phyloP scores from a whole-genome alignment of 192 early-diverging fungal species.

The Gorgonomyces haynaldii region DNA sequence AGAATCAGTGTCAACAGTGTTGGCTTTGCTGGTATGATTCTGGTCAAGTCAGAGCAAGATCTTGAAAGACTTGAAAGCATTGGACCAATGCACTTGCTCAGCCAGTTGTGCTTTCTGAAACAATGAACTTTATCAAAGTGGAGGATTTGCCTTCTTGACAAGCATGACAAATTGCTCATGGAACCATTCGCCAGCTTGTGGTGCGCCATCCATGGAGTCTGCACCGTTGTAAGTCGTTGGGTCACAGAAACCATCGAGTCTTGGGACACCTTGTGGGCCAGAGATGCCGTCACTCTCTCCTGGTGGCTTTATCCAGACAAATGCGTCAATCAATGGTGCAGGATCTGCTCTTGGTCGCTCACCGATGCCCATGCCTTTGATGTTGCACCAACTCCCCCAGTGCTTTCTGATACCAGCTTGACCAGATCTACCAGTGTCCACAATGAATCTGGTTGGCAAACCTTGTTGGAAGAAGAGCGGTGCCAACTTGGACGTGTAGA shows the following conservation, averaged over 20 bases:
- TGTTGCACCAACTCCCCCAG: conserved; percentile 26
- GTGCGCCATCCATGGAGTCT: conserved; percentile 21
- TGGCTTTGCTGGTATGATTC: background rate
- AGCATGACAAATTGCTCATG: conserved; percentile 29
- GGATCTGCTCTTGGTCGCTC: conserved; percentile 3
- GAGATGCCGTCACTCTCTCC: conserved; percentile 33
- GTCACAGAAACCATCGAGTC: conserved; percentile 18
- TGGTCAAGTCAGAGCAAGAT: background rate
- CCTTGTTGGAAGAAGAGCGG: conserved; percentile 2
- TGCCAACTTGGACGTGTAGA: conserved; percentile 10
- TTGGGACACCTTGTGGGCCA: conserved; percentile 14
- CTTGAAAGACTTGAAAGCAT: background rate
- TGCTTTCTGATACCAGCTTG: conserved; percentile 10
- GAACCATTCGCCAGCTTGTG: conserved; percentile 36
- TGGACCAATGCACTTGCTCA: background rate
- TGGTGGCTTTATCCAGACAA: conserved; percentile 34
- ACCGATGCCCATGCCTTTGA: conserved; percentile 24
- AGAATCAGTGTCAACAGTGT: background rate
- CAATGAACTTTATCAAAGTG: too few relatives aligned
- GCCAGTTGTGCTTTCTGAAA: too few relatives aligned
- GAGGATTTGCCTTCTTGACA: conserved; percentile 34
- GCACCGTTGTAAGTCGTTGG: conserved; percentile 7
- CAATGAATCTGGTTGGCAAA: conserved; percentile 19
- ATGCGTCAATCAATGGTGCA: conserved; percentile 21
- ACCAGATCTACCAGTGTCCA: conserved; percentile 19